Base-by-base conservation (phyloP, 208 protist genomes). In the Wallacemonas sp. region DNA sequence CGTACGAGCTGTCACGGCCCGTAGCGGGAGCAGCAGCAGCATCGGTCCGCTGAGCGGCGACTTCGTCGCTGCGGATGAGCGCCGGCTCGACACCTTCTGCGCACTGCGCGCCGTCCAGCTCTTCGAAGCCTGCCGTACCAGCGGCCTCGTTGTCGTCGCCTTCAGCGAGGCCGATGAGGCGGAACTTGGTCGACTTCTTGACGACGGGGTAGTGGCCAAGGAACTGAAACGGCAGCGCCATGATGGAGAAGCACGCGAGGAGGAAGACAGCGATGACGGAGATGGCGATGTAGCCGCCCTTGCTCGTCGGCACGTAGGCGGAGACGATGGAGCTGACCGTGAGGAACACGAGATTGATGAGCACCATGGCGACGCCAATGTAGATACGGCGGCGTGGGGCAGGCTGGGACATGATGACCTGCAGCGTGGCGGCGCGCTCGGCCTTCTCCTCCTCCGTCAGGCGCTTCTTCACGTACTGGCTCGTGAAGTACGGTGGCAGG, bases 141-240 rank as follows among this genome's bases (percentile, higher is more conserved):
- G n/a, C n/a, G n/a, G n/a, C n/a, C n/a, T n/a, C n/a, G n/a, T n/a
- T n/a, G n/a, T n/a, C n/a, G n/a, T 61, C 48, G 11, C 71, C 74
- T 3, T 76, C 60, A 6, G 75, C 57, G 36, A 80, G 60, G 39
- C 81, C 83, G 27, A 86, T 72, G 11, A 38, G 49, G 2, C 61
- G 61, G 57, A 82, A 83, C 26, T 83, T 56, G 26, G 70, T 76
- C 69, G 83, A 14, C 58, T 71, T 61, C 69, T 70, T 49, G 34
- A 84, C 73, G 26, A 71, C 70, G 2, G 73, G 74, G 76, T 87
- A 90, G 44, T 61, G 58, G 21, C 83, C 87, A 2, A 93, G 72
- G 26, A 80, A 71, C 73, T 88, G 78, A 21, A 93, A 76, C n/a
- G 87, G 88, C 68, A 89, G 58, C 55, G 80, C 75, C 32, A 91